Evolutionary conservation across 2,329 filamentous ascomycete species (phyloP).

Genomic region (Hirsutella rhossiliensis): DNA sequence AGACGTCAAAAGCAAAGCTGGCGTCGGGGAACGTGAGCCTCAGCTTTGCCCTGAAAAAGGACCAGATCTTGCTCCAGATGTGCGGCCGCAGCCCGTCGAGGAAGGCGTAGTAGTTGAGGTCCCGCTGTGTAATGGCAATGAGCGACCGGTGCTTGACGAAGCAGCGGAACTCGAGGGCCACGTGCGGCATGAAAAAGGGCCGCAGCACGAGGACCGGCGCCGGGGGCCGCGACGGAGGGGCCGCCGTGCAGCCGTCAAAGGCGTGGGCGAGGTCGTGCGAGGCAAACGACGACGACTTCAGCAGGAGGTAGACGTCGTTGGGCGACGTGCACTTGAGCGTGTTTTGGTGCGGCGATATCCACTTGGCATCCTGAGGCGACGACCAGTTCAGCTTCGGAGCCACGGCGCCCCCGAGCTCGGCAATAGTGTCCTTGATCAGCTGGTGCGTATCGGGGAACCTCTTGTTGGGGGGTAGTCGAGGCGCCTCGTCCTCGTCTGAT

Average conservation of each 20-base stretch:
- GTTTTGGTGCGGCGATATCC: conserved; percentile 76
- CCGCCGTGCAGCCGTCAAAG: conserved; percentile 56
- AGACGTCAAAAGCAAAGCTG: conserved; percentile 84
- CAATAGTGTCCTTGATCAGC: conserved; percentile 63
- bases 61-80: conserved; percentile 55
- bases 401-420: conserved; percentile 72
- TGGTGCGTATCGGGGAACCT: conserved; percentile 63
- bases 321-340: conserved; percentile 81
- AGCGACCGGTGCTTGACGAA: conserved; percentile 78
- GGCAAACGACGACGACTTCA: conserved; percentile 91
- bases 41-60: conserved; percentile 67
- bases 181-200: conserved; percentile 80
- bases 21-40: conserved; percentile 71
- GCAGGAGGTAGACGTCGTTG: conserved; percentile 84
- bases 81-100: conserved; percentile 50
- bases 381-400: conserved; percentile 97
- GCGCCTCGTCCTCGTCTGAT: conserved; percentile 40
- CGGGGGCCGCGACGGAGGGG: conserved; percentile 34
- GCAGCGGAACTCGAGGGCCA: conserved; percentile 86
- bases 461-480: conserved; percentile 35
- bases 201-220: conserved; percentile 74
- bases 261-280: conserved; percentile 90
- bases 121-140: conserved; percentile 76
- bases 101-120: conserved; percentile 84
- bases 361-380: conserved; percentile 87